Evolutionary conservation across 495 filamentous ascomycete genomes (phyloP).

Genomic region (Podospora pseudocomata): DNA sequence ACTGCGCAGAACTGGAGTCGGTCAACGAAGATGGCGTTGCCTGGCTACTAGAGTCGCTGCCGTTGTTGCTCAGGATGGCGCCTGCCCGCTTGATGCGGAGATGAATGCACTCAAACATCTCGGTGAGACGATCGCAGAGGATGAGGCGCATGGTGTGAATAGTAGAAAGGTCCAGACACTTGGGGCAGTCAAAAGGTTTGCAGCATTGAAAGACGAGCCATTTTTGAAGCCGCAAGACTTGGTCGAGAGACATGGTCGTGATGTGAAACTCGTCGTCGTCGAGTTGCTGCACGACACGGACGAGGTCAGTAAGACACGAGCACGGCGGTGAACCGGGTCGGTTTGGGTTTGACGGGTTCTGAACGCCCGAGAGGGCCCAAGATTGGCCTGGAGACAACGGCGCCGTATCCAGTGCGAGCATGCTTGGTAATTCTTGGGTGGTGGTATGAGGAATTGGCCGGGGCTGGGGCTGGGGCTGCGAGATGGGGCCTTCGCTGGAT

Average conservation of each 20-base stretch:
- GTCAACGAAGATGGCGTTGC: no score
- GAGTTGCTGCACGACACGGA: slow-evolving; percentile 16
- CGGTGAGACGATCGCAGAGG: slow-evolving; percentile 17
- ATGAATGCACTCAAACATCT: slow-evolving; percentile 20
- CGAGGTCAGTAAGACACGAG: no score
- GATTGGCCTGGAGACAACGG: no score
- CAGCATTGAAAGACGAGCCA: slow-evolving; percentile 20
- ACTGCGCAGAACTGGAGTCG: no score
- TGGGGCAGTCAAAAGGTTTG: slow-evolving; percentile 13
- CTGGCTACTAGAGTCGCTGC: neutral
- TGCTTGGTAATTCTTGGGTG: no score
- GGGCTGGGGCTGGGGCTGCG: no score
- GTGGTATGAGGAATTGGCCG: no score
- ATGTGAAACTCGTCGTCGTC: slow-evolving; percentile 18
- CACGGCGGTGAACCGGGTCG: no score
- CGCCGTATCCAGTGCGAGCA: no score
- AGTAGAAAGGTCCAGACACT: slow-evolving; percentile 1
- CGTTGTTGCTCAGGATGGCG: slow-evolving; percentile 6
- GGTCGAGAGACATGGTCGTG: slow-evolving; percentile 16
- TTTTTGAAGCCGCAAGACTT: slow-evolving; percentile 15
- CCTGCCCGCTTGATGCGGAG: slow-evolving; percentile 9
- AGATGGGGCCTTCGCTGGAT: no score
- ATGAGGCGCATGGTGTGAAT: slow-evolving; percentile 16
- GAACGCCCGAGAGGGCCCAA: no score
- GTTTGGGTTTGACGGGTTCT: no score